Base-by-base conservation (phyloP, 75 land plant species). In the Ceratopteris richardii region DNA sequence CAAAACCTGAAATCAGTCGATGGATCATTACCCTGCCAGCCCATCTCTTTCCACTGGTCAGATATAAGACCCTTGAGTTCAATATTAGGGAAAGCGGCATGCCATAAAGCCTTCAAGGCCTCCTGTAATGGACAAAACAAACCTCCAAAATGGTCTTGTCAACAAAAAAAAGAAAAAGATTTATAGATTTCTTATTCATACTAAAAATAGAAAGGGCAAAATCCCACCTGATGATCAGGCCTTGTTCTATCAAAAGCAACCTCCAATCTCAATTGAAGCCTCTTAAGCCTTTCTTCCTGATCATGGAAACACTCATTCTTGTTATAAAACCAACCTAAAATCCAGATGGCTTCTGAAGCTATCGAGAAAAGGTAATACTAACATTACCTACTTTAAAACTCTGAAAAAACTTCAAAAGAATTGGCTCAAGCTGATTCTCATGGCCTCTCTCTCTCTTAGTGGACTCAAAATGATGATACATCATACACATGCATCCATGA, bases 11-110 rank as follows among this genome's bases (percentile, higher is more conserved):
- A 94, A 70, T 94, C 98, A 25, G 98, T 94, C 17, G 98, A 83
- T 54, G 98, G 98, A 56, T 94, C 90, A 54, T 71, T 75, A 19
- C 98, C 98, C 69, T 94, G 98, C 98, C 98, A 94, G 14, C 98
- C 98, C 98, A 94, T 90, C 17, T 90, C 88, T 72, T 94, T 94
- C 98, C 98, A 94, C 25, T 94, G 87, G 51, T 86, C 92, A 29
- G 96, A 83, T 29, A 94, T 77, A 51, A 90, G 69, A 26, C 83
- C 88, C 30, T 52, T 70, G 14, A 90, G 75, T 41, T 61, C 73
- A 20, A 65, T 58, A 31, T 68, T 63, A 13, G 98, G 96, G 68
- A 77, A 94, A 9, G 85, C 76, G 48, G 74, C 75, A 48, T 68
- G 29, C 98, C 98, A 94, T 21, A 94, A 76, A 33, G 82, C 77